Evolutionary conservation across 202 grass and related monocot genomes (phyloP).

Genomic region (Setaria viridis): DNA sequence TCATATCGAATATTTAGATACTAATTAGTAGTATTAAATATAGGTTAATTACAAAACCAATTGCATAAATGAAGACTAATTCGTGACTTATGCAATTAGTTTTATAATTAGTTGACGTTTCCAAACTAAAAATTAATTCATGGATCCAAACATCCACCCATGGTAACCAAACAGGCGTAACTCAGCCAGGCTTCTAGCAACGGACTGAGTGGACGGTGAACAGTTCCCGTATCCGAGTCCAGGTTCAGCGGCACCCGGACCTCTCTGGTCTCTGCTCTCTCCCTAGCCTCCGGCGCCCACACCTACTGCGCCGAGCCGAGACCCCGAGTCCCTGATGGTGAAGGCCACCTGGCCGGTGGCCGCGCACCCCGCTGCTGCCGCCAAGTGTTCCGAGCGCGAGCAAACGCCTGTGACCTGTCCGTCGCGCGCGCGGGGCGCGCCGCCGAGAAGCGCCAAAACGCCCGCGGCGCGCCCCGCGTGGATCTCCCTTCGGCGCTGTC

Average conservation of each 20-base stretch:
- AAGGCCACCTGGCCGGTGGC: background rate
- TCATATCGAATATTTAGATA: no score
- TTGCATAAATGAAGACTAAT: no score
- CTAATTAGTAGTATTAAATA: no score
- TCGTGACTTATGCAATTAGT: no score
- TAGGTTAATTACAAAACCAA: no score
- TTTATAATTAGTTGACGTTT: no score
- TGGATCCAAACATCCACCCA: no score
- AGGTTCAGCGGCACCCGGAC: background rate
- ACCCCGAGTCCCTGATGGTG: background rate
- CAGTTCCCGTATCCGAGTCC: background rate
- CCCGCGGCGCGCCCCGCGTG: background rate
- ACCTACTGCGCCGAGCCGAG: background rate
- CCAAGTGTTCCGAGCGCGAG: constrained; percentile 18
- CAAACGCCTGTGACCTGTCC: background rate
- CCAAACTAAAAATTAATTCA: no score
- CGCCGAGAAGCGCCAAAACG: constrained; percentile 19
- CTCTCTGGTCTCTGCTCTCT: background rate
- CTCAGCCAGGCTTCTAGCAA: background rate
- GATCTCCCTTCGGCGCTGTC: background rate
- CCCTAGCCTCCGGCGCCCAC: background rate
- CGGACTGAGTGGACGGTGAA: background rate
- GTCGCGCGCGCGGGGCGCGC: background rate
- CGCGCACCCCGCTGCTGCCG: background rate
- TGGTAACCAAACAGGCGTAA: no score